A percentile compares a stretch with the other conserved stretches of the same genome.
Conservation (phyloP, 2,329 filamentous ascomycete species). For the Fusarium incarnatum region DNA sequence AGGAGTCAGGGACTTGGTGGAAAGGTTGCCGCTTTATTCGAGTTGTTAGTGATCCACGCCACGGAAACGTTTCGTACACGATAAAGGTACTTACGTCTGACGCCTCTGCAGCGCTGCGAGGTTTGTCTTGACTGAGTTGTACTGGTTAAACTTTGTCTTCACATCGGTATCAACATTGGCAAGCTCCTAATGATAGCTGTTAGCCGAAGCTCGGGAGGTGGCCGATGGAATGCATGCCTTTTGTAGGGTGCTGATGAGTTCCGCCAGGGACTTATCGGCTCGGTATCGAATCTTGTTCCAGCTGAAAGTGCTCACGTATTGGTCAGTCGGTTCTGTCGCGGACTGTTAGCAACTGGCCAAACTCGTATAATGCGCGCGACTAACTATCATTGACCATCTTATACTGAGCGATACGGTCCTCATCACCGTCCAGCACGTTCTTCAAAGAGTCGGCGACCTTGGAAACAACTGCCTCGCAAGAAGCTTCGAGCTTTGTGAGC, state of each 20-base stretch:
- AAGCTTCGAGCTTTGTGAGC: conserved; percentile 84
- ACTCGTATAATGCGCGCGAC: conserved; percentile 48
- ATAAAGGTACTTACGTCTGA: conserved; percentile 74
- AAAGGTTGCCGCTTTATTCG: conserved; percentile 80
- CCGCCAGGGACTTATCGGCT: conserved; percentile 87
- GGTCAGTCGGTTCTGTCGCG: conserved; percentile 86
- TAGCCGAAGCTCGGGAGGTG: conserved; percentile 5
- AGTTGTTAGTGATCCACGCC: conserved; percentile 7
- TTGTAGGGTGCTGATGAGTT: conserved; percentile 87
- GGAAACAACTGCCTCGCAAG: conserved; percentile 83
- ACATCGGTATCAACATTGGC: conserved; percentile 95
- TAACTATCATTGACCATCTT: conserved; percentile 95
- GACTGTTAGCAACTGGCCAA: conserved; percentile 42
- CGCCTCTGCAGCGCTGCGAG: conserved; percentile 84
- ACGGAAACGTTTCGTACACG: neutral
- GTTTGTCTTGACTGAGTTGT: conserved; percentile 89
- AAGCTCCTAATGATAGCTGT: conserved; percentile 72
- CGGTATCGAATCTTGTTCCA: conserved; percentile 99
- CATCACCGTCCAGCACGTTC: conserved; percentile 84
- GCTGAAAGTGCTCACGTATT: conserved; percentile 87
- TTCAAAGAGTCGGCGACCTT: conserved; percentile 91
- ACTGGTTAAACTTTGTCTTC: conserved; percentile 93
- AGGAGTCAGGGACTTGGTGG: conserved; percentile 92
- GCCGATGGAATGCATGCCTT: conserved; percentile 67
- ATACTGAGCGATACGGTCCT: conserved; percentile 84